Conservation (phyloP, 306 rosid species). For the Senna siamea region DNA sequence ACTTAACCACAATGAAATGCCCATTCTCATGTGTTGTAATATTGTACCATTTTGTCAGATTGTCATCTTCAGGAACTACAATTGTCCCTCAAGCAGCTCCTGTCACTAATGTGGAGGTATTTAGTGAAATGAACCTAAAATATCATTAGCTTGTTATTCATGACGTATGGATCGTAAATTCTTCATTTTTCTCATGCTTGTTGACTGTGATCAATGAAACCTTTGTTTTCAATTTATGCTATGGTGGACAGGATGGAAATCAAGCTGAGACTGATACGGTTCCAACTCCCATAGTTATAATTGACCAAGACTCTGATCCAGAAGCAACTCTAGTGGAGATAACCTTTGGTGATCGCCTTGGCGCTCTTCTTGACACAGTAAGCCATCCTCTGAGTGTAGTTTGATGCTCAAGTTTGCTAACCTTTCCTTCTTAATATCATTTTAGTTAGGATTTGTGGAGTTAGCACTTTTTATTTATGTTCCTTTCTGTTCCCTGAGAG, state of each 20-base stretch:
- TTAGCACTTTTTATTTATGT: not conserved
- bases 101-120: conserved; percentile 79
- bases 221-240: conserved; percentile 31
- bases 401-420: not conserved
- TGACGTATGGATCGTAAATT: conserved; percentile 34
- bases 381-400: conserved; percentile 3
- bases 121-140: conserved; percentile 31
- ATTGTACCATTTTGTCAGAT: conserved; percentile 57
- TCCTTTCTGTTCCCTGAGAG: conserved; percentile 1
- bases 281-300: conserved; percentile 85
- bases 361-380: conserved; percentile 96
- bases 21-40: conserved; percentile 35
- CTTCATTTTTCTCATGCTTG: conserved; percentile 29
- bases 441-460: not conserved
- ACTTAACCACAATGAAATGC: conserved; percentile 29
- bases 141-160: conserved; percentile 12
- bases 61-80: conserved; percentile 54
- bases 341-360: conserved; percentile 98
- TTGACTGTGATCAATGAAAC: conserved; percentile 28
- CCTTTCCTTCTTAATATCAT: not conserved
- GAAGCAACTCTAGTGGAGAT: conserved; percentile 92
- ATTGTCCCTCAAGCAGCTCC: conserved; percentile 68
- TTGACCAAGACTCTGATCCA: conserved; percentile 93
- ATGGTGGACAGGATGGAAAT: conserved; percentile 66
- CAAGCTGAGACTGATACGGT: conserved; percentile 56